phyloP scores from a whole-genome alignment of 73 alveolate genomes.

The Effrenium voratum region DNA sequence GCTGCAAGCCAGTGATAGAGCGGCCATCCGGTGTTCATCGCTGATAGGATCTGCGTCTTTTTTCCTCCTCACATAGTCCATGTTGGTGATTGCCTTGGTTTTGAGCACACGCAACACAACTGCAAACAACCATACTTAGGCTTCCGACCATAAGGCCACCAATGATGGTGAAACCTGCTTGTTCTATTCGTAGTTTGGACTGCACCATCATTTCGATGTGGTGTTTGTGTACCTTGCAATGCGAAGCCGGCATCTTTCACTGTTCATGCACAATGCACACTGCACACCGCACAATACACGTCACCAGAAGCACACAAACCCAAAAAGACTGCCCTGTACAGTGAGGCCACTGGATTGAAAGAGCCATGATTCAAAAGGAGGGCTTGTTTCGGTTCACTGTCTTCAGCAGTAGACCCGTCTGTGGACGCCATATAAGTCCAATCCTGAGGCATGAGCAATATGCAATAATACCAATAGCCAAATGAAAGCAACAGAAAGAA shows the following conservation, averaged over 20 bases:
- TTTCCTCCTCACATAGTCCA: neutral
- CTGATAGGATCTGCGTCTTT: neutral
- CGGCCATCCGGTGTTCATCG: constrained; percentile 1
- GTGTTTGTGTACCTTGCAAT: neutral
- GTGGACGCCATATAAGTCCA: no score
- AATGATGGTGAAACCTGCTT: constrained; percentile 3
- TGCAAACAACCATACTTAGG: neutral
- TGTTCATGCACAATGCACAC: neutral
- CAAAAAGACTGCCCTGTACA: neutral
- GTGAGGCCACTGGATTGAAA: constrained; percentile 1
- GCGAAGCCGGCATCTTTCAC: neutral
- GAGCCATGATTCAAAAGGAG: neutral
- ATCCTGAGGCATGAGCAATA: no score
- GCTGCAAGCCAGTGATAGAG: neutral
- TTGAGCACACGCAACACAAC: neutral
- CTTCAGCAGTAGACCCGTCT: no score
- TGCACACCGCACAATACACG: neutral
- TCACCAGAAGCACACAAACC: neutral
- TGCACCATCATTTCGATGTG: constrained; percentile 40
- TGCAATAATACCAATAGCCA: no score
- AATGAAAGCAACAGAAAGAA: no score
- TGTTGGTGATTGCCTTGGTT: neutral
- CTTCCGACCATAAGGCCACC: neutral
- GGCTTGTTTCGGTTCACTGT: no score
- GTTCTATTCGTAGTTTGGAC: neutral